Base-by-base conservation (phyloP, 1,284 basidiomycete species). In the Puccinia coronata region DNA sequence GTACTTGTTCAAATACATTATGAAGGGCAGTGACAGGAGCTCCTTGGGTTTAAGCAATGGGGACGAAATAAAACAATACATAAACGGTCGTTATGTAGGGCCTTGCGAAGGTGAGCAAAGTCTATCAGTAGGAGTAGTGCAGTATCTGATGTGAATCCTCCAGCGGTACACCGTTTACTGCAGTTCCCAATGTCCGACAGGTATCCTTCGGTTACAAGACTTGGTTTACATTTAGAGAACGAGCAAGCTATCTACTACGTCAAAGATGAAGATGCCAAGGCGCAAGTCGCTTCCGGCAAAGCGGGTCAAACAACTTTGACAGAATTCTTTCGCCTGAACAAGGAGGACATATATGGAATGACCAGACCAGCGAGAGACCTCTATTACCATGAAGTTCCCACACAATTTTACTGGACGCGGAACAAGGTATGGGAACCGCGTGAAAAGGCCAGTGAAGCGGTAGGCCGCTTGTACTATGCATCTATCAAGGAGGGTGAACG, bases 1-100 rank as follows among this genome's bases (percentile, higher is more conserved):
- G 82, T 90, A 89, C 82, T 80, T 87, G 2, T 86, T 87, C 85
- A 89, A 89, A 81, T 89, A 89, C 82, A 85, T 89, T 57, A 85
- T 88, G 82, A 90, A 90, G 82, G 89, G 89, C 0, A 76, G 83
- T 31, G 88, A 89, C 83, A 83, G 85, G 0, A 85, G 85, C 0
- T 85, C 86, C 3, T 61, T 88, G 9, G 61, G 65, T n/a, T 41
- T 67, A 6, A n/a, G n/a, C n/a, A n/a, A n/a, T n/a, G n/a, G n/a
- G n/a, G 69, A 70, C 69, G 41, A 70, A 23, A 47, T 49, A 0
- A 3, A 23, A 3, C 12, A 47, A 6, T 70, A 47, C 20, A 25
- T 49, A 36, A 23, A 70, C 4, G 43, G 51, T 4, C 69, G 69
- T 2, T 70, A 70, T 23, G 49, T 70, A 28, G 28, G 69, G 12